These are phyloP conservation scores for Botryobasidium botryosum DNA, from an alignment of 768 basidiomycete genomes.

Conservation along the genomic window DNA sequence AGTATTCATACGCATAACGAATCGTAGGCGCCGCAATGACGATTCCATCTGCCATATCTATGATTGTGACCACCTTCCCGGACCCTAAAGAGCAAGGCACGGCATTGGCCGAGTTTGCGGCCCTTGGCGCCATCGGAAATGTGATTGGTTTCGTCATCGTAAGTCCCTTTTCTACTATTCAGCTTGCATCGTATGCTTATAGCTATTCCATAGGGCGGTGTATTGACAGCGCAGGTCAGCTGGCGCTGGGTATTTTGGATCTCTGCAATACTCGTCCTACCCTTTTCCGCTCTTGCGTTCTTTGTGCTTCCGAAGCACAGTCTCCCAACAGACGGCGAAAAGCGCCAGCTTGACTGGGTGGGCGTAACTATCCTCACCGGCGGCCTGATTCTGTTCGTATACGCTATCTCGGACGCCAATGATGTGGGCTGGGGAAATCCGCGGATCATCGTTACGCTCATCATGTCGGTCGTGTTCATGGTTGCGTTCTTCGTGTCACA, in stretches of 20 bases:
- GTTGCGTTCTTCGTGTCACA: constrained; percentile 37
- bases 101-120: constrained; percentile 32
- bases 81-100: constrained; percentile 29
- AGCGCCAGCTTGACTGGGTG: constrained; percentile 25
- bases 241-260: constrained; percentile 39
- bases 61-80: constrained; percentile 35
- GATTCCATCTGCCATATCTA: constrained; percentile 31
- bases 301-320: constrained; percentile 21
- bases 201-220: too few species aligned
- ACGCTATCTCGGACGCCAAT: constrained; percentile 28
- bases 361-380: constrained; percentile 25
- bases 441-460: constrained; percentile 29
- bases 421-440: constrained; percentile 32
- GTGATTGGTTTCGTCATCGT: constrained; percentile 30
- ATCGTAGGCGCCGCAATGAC: constrained; percentile 31
- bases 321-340: too few species aligned
- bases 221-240: too few species aligned
- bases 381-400: constrained; percentile 20
- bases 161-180: constrained; percentile 27
- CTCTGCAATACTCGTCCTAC: constrained; percentile 24
- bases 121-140: constrained; percentile 31
- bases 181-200: constrained; percentile 23
- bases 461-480: constrained; percentile 27
- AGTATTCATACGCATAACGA: too few species aligned
- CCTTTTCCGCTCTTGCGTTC: constrained; percentile 20